phyloP scores from a whole-genome alignment of 345 rosid genomes.

The Camelina laxa region DNA sequence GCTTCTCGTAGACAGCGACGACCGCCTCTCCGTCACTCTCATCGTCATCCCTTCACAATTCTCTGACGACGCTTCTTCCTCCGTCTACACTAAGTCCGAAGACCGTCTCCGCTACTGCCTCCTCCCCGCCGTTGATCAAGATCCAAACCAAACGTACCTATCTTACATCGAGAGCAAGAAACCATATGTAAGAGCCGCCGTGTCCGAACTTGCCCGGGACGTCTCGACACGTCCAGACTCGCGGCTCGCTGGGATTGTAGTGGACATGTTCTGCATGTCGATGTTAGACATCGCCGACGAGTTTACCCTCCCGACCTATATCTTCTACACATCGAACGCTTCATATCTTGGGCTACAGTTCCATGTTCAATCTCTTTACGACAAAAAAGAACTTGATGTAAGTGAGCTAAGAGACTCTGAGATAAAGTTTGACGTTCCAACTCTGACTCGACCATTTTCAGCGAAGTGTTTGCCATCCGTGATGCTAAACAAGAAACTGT shows the following conservation, averaged over 20 bases:
- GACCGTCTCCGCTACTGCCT: constrained; percentile 28
- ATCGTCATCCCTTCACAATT: constrained; percentile 41
- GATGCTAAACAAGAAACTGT: background rate
- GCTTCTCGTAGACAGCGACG: constrained; percentile 42
- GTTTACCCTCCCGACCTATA: constrained; percentile 49
- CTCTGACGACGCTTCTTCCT: background rate
- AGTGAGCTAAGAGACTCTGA: constrained; percentile 40
- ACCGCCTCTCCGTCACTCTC: constrained; percentile 45
- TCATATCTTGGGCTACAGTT: constrained; percentile 38
- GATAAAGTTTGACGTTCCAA: constrained; percentile 41
- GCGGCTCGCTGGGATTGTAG: constrained; percentile 51
- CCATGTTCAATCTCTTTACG: constrained; percentile 37
- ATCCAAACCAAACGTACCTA: background rate
- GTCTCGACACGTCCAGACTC: background rate
- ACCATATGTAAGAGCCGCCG: constrained; percentile 41
- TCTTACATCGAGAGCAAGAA: constrained; percentile 45
- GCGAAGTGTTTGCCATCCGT: constrained; percentile 40
- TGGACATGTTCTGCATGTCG: constrained; percentile 58
- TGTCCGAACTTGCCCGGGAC: constrained; percentile 14
- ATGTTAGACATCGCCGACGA: constrained; percentile 57
- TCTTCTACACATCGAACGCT: constrained; percentile 49
- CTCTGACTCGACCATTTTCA: constrained; percentile 41
- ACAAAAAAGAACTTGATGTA: constrained; percentile 17
- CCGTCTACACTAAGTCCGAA: constrained; percentile 19
- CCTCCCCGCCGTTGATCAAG: constrained; percentile 25